These are phyloP conservation scores for Starmerella lactis-condensi DNA, from an alignment of 805 yeast genomes.

Conservation along the genomic window DNA sequence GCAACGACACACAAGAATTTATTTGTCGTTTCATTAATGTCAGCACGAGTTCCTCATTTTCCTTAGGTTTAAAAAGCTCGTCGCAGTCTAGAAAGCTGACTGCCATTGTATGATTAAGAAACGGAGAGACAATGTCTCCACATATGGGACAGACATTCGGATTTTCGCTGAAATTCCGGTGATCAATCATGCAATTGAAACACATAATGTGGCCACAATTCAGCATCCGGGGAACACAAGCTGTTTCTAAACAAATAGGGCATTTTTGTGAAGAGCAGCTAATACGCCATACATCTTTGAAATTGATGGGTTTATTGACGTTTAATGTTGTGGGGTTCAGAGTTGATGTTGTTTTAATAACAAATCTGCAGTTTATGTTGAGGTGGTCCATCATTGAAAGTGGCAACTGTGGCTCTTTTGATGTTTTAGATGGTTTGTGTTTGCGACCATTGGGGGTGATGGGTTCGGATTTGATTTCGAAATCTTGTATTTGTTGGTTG, in stretches of 20 bases:
- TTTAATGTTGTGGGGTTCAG: conserved; percentile 29
- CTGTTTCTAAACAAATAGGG: conserved; percentile 74
- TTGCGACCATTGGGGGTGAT: too few species aligned
- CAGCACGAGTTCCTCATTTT: conserved; percentile 14
- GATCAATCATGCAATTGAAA: conserved; percentile 56
- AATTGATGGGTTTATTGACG: conserved; percentile 34
- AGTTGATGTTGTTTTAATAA: conserved; percentile 50
- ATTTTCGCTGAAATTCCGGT: conserved; percentile 30
- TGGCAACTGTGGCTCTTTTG: too few species aligned
- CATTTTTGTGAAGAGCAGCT: conserved; percentile 56
- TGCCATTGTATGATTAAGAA: conserved; percentile 6
- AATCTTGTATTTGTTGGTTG: too few species aligned
- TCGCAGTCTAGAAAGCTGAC: conserved; percentile 14
- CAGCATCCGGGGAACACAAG: conserved; percentile 87
- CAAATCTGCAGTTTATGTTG: conserved; percentile 68
- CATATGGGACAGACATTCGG: conserved; percentile 16
- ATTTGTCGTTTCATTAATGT: conserved; percentile 10
- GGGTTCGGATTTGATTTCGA: too few species aligned
- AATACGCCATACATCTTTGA: conserved; percentile 48
- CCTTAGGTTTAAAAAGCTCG: conserved; percentile 11
- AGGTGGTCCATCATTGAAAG: conserved; percentile 24
- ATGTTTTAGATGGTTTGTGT: too few species aligned
- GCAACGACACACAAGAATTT: conserved; percentile 9
- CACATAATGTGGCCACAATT: conserved; percentile 90
- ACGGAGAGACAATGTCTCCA: conserved; percentile 8